Evolutionary conservation across 768 basidiomycete genomes (phyloP).

Genomic region (Asterophora lycoperdoides): DNA sequence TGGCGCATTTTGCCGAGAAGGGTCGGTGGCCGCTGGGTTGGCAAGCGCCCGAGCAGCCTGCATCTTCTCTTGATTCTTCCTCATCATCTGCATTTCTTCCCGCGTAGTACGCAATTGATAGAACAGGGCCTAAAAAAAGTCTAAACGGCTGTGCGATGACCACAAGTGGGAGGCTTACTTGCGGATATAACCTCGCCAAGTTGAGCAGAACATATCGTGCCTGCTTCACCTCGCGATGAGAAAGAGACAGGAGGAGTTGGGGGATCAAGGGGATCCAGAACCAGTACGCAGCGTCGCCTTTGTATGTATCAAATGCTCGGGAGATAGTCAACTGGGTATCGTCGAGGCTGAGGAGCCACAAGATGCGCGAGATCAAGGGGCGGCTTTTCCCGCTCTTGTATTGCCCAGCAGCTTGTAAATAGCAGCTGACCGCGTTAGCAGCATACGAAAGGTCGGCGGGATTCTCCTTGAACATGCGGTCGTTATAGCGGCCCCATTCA

Average conservation of each 20-base stretch:
- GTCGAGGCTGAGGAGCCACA: conserved; percentile 97
- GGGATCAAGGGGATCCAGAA: conserved; percentile 99
- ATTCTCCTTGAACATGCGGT: conserved; percentile 86
- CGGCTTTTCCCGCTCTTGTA: conserved; percentile 94
- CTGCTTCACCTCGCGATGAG: conserved; percentile 89
- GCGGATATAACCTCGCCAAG: conserved; percentile 88
- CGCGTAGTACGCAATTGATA: conserved; percentile 82
- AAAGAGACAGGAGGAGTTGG: conserved; percentile 85
- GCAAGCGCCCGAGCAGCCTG: conserved; percentile 32
- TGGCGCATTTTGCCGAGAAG: conserved; percentile 26
- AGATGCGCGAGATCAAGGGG: conserved; percentile 82
- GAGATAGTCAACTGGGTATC: conserved; percentile 69
- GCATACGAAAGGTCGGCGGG: conserved; percentile 72
- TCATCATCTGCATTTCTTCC: conserved; percentile 40
- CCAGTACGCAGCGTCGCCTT: conserved; percentile 96
- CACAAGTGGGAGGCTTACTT: conserved; percentile 48
- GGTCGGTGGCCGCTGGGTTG: conserved; percentile 26
- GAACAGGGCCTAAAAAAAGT: conserved; percentile 74
- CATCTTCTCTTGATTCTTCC: conserved; percentile 38
- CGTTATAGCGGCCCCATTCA: conserved; percentile 94
- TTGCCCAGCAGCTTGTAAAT: conserved; percentile 92
- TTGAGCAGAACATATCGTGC: conserved; percentile 85
- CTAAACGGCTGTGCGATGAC: conserved; percentile 6
- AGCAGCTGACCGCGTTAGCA: conserved; percentile 92
- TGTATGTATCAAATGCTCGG: conserved; percentile 88